phyloP scores from a whole-genome alignment of 75 land plant species.

The Sequoia sempervirens region DNA sequence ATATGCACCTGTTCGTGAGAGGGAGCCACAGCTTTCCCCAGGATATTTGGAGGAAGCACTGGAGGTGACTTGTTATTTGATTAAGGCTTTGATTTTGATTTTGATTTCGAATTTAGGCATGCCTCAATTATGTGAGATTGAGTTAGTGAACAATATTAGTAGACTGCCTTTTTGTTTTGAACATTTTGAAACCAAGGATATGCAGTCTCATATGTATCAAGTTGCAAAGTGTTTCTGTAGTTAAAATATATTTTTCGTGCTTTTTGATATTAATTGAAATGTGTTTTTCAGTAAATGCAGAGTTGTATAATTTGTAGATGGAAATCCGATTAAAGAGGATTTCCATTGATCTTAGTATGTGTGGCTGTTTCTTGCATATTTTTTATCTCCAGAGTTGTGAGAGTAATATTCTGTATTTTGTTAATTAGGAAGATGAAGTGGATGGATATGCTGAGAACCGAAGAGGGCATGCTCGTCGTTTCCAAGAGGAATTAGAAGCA shows the following conservation, averaged over 20 bases:
- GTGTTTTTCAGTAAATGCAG: background rate
- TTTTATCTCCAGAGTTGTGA: background rate
- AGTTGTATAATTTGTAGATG: background rate
- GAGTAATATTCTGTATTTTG: background rate
- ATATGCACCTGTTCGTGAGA: constrained; percentile 53
- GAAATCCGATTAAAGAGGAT: background rate
- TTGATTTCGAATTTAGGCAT: background rate
- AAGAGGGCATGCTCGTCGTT: constrained; percentile 50
- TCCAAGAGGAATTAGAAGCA: constrained; percentile 73
- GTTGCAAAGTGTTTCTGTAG: background rate
- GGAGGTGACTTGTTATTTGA: constrained; percentile 40
- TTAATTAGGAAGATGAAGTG: constrained; percentile 70
- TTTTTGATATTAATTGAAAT: background rate
- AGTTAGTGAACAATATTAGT: background rate
- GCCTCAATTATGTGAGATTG: background rate
- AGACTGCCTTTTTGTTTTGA: background rate
- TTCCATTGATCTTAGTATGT: background rate
- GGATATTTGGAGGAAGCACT: constrained; percentile 87
- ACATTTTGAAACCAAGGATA: background rate
- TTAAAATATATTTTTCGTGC: background rate
- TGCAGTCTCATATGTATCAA: background rate
- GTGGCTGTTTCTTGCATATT: background rate
- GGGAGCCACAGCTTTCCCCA: constrained; percentile 84
- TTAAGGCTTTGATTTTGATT: background rate
- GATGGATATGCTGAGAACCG: constrained; percentile 53